Percentiles rank a stretch among this genome's conserved stretches.
Evolutionary conservation across 2,329 filamentous ascomycete species (phyloP).

Genomic region (Pseudogymnoascus pannorum): DNA sequence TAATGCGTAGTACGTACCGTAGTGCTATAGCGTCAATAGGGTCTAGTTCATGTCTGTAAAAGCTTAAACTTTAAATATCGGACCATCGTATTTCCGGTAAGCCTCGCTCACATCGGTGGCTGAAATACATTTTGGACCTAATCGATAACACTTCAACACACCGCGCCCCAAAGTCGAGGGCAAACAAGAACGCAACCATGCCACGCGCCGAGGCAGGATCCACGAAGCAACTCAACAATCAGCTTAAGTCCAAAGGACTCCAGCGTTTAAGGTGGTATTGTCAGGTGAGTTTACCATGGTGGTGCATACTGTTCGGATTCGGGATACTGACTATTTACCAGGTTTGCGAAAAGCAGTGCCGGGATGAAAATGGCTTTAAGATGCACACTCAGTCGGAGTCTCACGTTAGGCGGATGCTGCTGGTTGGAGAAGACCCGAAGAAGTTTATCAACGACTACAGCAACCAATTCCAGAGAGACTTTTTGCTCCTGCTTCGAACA

Average conservation of each 20-base stretch:
- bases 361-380: conserved; percentile 88
- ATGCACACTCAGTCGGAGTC: conserved; percentile 79
- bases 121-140: not conserved
- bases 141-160: conserved; percentile 2
- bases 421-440: conserved; percentile 80
- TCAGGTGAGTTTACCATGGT: conserved; percentile 39
- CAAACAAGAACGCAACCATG: conserved; percentile 44
- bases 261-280: conserved; percentile 90
- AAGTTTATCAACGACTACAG: conserved; percentile 78
- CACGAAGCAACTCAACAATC: conserved; percentile 84
- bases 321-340: conserved; percentile 33
- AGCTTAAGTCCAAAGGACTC: conserved; percentile 73
- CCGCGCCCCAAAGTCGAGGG: not conserved
- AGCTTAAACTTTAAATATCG: conserved; percentile 1
- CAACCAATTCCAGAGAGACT: conserved; percentile 73
- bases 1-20: not conserved
- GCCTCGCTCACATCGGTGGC: not conserved
- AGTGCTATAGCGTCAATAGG: not conserved
- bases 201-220: conserved; percentile 85
- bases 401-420: conserved; percentile 82
- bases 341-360: conserved; percentile 67
- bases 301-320: not conserved
- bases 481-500: conserved; percentile 68
- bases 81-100: not conserved
- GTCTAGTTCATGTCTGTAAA: not conserved